These are phyloP conservation scores for Quercus bicolor DNA, from an alignment of 306 rosid genomes.

Conservation along the genomic window DNA sequence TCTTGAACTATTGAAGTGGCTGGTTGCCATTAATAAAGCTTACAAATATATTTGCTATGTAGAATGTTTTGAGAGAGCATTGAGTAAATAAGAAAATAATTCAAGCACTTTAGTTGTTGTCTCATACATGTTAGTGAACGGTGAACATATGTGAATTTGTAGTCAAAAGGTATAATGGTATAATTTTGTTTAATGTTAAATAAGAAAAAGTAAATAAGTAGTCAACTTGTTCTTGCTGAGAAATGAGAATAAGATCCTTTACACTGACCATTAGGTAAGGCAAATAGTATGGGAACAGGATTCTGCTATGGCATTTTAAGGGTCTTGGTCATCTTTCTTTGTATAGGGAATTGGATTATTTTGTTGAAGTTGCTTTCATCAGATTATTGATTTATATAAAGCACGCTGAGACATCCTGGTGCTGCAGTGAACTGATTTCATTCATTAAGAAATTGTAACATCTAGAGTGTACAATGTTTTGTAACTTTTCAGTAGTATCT, in stretches of 20 bases:
- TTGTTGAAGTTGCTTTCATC: neutral
- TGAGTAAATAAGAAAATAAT: neutral
- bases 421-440: neutral
- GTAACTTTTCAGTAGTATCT: neutral
- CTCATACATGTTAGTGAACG: neutral
- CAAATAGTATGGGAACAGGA: neutral
- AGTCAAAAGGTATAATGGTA: neutral
- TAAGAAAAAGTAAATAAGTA: neutral
- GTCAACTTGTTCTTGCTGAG: neutral
- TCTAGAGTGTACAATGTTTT: neutral
- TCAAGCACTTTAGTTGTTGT: neutral
- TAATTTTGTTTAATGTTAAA: neutral
- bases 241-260: neutral
- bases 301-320: neutral
- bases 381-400: neutral
- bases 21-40: slow-evolving; percentile 2
- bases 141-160: neutral
- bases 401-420: neutral
- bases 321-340: neutral
- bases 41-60: neutral
- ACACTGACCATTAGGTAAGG: neutral
- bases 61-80: slow-evolving; percentile 1
- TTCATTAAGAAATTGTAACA: neutral
- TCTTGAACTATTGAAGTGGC: slow-evolving; percentile 1
- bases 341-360: slow-evolving; percentile 2